Evolutionary conservation across 495 filamentous ascomycete genomes (phyloP), one percentile per base, ranked within the genome.

Genomic region (Aspergillus coremiiformis): DNA sequence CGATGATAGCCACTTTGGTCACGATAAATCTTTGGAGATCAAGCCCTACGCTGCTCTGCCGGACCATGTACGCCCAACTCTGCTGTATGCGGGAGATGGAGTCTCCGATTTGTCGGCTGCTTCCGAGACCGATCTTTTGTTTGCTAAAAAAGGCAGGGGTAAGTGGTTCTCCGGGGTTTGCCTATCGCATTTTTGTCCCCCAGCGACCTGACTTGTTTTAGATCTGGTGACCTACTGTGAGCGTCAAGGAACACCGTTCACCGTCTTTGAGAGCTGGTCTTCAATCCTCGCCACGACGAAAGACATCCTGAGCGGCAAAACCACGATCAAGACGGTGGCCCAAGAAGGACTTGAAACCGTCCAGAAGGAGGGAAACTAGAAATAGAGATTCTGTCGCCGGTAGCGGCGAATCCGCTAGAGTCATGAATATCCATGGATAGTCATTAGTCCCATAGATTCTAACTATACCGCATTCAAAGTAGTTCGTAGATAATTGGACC

Each of bases 81-180:
- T 95, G 65, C 84, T 95, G 55, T 96, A 96, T 58, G 90, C 90
- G 21, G 90, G 90, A 43, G 90, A 96, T 53, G 90, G 90, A 22
- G 87, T 95, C 0, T 92, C 87, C 1, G 90, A 96, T 62, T 72
- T 96, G 39, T 90, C 86, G 26, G 90, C 90, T 9, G 90, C 90
- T 1, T 78, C 82, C 44, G 89, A 96, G 67, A 94, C 90, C 14
- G 87, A 96, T 62, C 66, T 96, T 37, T 68, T 96, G 15, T 96
- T 95, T 64, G 90, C 90, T 45, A 97, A 96, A 77, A 80, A 85
- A 30, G 91, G 88, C 8, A 79, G 87, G 65, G 90, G 89, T 93
- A 79, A 47, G 77, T 67, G 14, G 39, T 44, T 35, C 22, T 23
- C 14, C 15, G 3, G 5, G 15, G 4, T 22, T 17, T 14, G 3